A percentile compares a stretch with the other conserved stretches of the same genome.
Conservation (phyloP, 2,329 filamentous ascomycete genomes). For the Cordyceps militaris region DNA sequence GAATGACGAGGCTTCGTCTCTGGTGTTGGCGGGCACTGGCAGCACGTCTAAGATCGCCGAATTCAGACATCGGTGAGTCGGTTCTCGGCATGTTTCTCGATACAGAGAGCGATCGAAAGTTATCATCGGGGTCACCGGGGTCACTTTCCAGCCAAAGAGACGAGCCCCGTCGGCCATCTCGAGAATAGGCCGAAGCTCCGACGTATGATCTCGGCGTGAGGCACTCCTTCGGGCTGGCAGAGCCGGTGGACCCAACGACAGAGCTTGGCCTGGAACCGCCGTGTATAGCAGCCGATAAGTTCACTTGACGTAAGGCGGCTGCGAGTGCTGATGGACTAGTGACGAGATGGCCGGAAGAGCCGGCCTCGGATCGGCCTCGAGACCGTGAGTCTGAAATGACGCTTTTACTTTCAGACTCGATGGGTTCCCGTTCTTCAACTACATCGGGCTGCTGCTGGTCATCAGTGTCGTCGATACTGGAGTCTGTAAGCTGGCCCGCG, state of each 20-base stretch:
- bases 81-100: slow-evolving; percentile 63
- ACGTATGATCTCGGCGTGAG: slow-evolving; percentile 83
- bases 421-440: slow-evolving; percentile 23
- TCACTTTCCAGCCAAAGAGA: slow-evolving; percentile 82
- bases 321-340: slow-evolving; percentile 46
- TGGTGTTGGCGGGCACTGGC: slow-evolving; percentile 78
- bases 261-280: slow-evolving; percentile 42
- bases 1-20: slow-evolving; percentile 76
- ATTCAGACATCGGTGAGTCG: slow-evolving; percentile 86
- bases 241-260: slow-evolving; percentile 65
- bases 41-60: slow-evolving; percentile 66
- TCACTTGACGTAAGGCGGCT: slow-evolving; percentile 41
- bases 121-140: slow-evolving; percentile 78
- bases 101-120: slow-evolving; percentile 71
- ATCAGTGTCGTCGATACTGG: slow-evolving; percentile 49
- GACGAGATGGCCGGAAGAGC: slow-evolving; percentile 33
- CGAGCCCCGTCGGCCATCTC: slow-evolving; percentile 59
- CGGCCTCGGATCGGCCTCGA: slow-evolving; percentile 34
- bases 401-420: slow-evolving; percentile 20
- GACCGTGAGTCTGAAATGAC: slow-evolving; percentile 1
- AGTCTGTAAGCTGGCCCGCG: slow-evolving; percentile 76
- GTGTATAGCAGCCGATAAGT: slow-evolving; percentile 22
- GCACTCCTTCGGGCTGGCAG: slow-evolving; percentile 84
- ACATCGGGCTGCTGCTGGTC: slow-evolving; percentile 16
- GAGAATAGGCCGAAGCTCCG: slow-evolving; percentile 49